Conservation (phyloP, 2,329 filamentous ascomycete species). For the Shiraia bambusicola region DNA sequence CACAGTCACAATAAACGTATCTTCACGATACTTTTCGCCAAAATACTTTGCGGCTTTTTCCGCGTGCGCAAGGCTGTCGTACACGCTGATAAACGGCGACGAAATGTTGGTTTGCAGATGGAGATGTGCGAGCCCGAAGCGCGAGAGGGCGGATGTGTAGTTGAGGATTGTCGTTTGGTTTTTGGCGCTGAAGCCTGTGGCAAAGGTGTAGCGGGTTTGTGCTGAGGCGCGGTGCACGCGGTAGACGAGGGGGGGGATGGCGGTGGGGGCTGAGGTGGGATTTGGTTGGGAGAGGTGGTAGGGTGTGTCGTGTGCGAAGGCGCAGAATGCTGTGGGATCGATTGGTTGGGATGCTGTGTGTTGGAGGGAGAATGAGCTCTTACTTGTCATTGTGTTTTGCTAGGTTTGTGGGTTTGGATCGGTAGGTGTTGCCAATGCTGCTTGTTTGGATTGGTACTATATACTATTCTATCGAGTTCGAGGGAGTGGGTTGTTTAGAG, state of each 20-base stretch:
- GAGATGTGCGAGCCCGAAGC: slow-evolving; percentile 35
- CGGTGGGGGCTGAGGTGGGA: slow-evolving; percentile 17
- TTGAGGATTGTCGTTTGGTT: slow-evolving; percentile 40
- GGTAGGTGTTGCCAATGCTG: too few species aligned
- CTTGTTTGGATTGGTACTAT: too few species aligned
- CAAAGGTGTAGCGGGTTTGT: slow-evolving; percentile 36
- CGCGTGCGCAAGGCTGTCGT: slow-evolving; percentile 29
- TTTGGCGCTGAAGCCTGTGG: slow-evolving; percentile 35
- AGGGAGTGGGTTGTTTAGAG: not conserved
- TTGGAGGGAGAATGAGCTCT: not conserved
- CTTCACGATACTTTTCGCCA: slow-evolving; percentile 22
- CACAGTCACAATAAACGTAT: slow-evolving; percentile 28
- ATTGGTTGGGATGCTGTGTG: not conserved
- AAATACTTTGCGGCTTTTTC: slow-evolving; percentile 28
- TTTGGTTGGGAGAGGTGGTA: slow-evolving; percentile 1
- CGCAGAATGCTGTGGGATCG: slow-evolving; percentile 10
- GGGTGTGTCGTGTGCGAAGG: slow-evolving; percentile 2
- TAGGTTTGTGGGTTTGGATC: too few species aligned
- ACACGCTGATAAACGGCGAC: slow-evolving; percentile 39
- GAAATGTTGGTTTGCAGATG: slow-evolving; percentile 39
- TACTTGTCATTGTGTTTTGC: slow-evolving; percentile 19
- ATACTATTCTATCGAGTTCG: too few species aligned
- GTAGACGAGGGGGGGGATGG: slow-evolving; percentile 33
- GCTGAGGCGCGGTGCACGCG: slow-evolving; percentile 31
- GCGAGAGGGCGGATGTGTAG: slow-evolving; percentile 21